Evolutionary conservation across 1,139 yeast species (phyloP).

Genomic region (Diutina pseudorugosa): DNA sequence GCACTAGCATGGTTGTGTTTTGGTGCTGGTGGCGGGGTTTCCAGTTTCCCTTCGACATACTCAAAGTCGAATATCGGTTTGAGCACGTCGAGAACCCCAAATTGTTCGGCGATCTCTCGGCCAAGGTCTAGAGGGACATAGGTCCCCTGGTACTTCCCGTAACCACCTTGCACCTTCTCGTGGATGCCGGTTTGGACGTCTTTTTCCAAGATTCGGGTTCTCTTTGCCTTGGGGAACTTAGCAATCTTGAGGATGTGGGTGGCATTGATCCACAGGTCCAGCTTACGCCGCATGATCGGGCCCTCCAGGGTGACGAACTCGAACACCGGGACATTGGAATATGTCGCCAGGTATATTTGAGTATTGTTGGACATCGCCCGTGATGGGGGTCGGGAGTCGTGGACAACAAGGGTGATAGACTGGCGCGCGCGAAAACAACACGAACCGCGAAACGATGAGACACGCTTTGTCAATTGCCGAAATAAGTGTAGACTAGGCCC

Average conservation of each 20-base stretch:
- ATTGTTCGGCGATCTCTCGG: constrained; percentile 26
- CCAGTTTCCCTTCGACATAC: constrained; percentile 42
- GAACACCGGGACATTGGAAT: constrained; percentile 57
- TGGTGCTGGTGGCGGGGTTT: constrained; percentile 74
- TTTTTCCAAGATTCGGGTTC: constrained; percentile 75
- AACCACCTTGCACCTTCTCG: constrained; percentile 92
- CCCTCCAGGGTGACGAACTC: constrained; percentile 61
- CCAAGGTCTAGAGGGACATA: constrained; percentile 75
- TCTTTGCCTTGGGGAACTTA: constrained; percentile 71
- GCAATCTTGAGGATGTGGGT: constrained; percentile 86
- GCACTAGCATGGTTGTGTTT: constrained; percentile 69
- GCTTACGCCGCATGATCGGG: constrained; percentile 69
- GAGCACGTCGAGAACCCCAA: constrained; percentile 56
- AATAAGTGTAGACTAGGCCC: no score
- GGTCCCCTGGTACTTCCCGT: constrained; percentile 91
- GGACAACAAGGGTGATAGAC: not conserved
- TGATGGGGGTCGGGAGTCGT: not conserved
- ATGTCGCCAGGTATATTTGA: constrained; percentile 65
- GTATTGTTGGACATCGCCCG: not conserved
- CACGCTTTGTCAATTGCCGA: not conserved
- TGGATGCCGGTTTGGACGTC: constrained; percentile 80
- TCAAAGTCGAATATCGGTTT: constrained; percentile 57
- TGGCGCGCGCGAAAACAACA: not conserved
- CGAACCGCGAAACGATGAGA: not conserved
- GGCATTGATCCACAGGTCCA: constrained; percentile 82